A percentile compares a stretch with the other conserved stretches of the same genome.
phyloP scores from a whole-genome alignment of 176 grass and related monocot species.

The Ananas comosus region DNA sequence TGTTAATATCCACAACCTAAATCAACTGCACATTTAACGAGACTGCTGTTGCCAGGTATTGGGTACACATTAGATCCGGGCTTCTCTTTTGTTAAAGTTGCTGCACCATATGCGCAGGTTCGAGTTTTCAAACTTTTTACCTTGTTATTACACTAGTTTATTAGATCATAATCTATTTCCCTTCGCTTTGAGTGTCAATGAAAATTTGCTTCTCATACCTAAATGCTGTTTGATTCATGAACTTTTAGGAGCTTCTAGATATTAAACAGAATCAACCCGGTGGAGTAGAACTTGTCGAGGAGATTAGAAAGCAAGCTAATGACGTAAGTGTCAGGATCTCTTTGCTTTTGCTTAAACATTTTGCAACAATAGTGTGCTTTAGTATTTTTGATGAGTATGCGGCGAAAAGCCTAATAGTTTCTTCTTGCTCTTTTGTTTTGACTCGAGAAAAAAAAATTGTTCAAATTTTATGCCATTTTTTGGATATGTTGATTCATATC shows the following conservation, averaged over 20 bases:
- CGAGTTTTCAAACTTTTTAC: slow-evolving; percentile 1
- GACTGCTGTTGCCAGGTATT: slow-evolving; percentile 48
- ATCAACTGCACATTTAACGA: slow-evolving; percentile 8
- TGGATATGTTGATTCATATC: no score
- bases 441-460: no score
- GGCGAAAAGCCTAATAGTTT: no score
- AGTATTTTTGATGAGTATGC: neutral
- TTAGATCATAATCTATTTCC: neutral
- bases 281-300: slow-evolving; percentile 59
- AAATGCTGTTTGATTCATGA: slow-evolving; percentile 1
- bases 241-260: slow-evolving; percentile 70
- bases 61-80: slow-evolving; percentile 88
- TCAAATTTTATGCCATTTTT: no score
- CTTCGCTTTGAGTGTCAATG: neutral
- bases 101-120: slow-evolving; percentile 89
- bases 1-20: neutral
- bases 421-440: no score
- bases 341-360: neutral
- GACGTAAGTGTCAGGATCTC: slow-evolving; percentile 43
- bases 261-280: slow-evolving; percentile 43
- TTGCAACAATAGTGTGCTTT: neutral
- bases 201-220: slow-evolving; percentile 9
- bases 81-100: slow-evolving; percentile 92
- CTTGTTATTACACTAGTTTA: neutral
- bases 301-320: slow-evolving; percentile 95